Percentiles rank a stretch among this genome's conserved stretches.
phyloP scores from a whole-genome alignment of 1,139 yeast species.

The Geotrichum siamense region DNA sequence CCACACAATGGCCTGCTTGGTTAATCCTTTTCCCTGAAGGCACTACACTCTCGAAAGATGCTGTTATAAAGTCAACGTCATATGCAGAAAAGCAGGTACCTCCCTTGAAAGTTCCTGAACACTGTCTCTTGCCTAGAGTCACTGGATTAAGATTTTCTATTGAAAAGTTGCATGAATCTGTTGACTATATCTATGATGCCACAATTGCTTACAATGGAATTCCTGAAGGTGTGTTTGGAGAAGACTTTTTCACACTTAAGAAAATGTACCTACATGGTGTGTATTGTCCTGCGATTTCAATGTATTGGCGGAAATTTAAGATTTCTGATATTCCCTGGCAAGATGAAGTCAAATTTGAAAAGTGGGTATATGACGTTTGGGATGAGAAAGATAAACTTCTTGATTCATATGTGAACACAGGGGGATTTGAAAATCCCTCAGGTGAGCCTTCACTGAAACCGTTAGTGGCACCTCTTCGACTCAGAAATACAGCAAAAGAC shows the following conservation, averaged over 20 bases:
- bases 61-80: constrained; percentile 49
- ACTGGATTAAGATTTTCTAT: constrained; percentile 72
- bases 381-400: constrained; percentile 64
- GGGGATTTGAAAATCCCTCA: constrained; percentile 39
- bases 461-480: constrained; percentile 8
- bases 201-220: constrained; percentile 80
- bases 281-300: constrained; percentile 60
- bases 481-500: constrained; percentile 8
- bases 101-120: constrained; percentile 41
- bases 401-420: constrained; percentile 51
- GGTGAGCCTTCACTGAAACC: constrained; percentile 1
- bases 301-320: constrained; percentile 54
- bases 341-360: constrained; percentile 51
- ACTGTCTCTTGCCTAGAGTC: constrained; percentile 70
- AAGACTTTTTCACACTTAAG: constrained; percentile 61
- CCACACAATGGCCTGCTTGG: constrained; percentile 38
- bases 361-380: constrained; percentile 79
- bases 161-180: constrained; percentile 49
- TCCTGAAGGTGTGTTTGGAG: constrained; percentile 58
- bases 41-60: constrained; percentile 68
- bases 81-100: constrained; percentile 46
- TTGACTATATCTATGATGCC: constrained; percentile 68
- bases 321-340: constrained; percentile 61
- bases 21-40: constrained; percentile 89
- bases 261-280: constrained; percentile 59